These are phyloP conservation scores for Hordeum pubiflorum DNA, from an alignment of 202 grass and related monocot genomes.

Conservation along the genomic window DNA sequence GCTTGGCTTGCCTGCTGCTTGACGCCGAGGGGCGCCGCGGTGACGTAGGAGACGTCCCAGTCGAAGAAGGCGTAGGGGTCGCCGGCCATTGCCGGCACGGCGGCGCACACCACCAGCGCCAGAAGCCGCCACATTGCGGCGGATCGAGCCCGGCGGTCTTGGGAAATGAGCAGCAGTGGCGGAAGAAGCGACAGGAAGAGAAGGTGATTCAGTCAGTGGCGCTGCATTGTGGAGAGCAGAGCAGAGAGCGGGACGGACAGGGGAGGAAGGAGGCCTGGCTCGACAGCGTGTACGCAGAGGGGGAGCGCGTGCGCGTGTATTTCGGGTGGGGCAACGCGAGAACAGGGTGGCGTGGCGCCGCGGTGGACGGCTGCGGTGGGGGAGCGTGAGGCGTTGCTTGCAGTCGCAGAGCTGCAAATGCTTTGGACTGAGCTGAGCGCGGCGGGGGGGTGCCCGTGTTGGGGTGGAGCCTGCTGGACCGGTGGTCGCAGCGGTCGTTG, in stretches of 20 bases:
- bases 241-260: not conserved
- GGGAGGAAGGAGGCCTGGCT: not conserved
- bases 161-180: not conserved
- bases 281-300: no score
- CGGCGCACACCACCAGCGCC: not conserved
- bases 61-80: constrained; percentile 67
- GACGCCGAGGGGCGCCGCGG: constrained; percentile 43
- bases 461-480: not conserved
- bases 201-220: not conserved
- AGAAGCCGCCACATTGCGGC: constrained; percentile 33
- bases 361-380: constrained; percentile 12
- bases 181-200: not conserved
- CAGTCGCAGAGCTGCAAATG: not conserved
- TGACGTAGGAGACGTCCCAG: constrained; percentile 64
- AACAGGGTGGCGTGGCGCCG: not conserved
- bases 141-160: not conserved
- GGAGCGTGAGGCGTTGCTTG: not conserved
- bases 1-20: constrained; percentile 16
- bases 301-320: no score
- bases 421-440: not conserved
- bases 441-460: not conserved
- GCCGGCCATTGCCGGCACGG: constrained; percentile 27
- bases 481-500: not conserved
- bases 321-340: no score
- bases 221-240: not conserved